A percentile compares a stretch with the other conserved stretches of the same genome.
Evolutionary conservation across 202 grass and related monocot genomes (phyloP).

Genomic region (Saccharum hybrid): DNA sequence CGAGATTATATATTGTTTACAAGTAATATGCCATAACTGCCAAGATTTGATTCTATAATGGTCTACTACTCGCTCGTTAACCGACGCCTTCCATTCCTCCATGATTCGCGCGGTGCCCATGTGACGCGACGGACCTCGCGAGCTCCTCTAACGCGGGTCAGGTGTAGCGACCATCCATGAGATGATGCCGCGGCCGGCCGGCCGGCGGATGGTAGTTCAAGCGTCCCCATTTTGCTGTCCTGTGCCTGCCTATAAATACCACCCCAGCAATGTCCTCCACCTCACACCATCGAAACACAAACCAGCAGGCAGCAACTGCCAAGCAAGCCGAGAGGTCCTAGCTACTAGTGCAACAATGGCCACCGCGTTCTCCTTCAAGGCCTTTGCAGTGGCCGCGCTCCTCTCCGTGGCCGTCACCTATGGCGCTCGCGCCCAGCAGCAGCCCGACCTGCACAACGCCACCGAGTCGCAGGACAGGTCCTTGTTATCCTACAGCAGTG

Average conservation of each 20-base stretch:
- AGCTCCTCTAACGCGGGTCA: neutral
- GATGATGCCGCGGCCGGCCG: neutral
- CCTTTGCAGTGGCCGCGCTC: constrained; percentile 14
- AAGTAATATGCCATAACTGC: constrained; percentile 41
- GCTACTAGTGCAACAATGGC: constrained; percentile 26
- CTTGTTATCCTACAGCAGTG: constrained; percentile 17
- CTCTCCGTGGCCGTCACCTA: neutral
- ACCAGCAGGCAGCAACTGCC: neutral
- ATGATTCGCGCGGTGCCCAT: constrained; percentile 50
- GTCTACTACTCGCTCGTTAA: constrained; percentile 24
- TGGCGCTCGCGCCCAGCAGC: neutral
- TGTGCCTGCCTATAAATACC: constrained; percentile 47
- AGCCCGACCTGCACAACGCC: constrained; percentile 18
- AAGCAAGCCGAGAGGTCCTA: neutral
- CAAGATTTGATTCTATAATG: constrained; percentile 24
- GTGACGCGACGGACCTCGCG: constrained; percentile 35
- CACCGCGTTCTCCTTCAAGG: constrained; percentile 4
- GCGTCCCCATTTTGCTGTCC: neutral
- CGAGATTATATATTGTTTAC: neutral
- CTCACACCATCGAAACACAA: constrained; percentile 39
- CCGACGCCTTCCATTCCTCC: constrained; percentile 37
- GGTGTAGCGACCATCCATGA: constrained; percentile 29
- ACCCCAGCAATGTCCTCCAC: constrained; percentile 24
- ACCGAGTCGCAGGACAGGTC: neutral
- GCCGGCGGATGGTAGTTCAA: neutral